phyloP scores from a whole-genome alignment of 2,329 filamentous ascomycete genomes.

The Hirsutella minnesotensis region DNA sequence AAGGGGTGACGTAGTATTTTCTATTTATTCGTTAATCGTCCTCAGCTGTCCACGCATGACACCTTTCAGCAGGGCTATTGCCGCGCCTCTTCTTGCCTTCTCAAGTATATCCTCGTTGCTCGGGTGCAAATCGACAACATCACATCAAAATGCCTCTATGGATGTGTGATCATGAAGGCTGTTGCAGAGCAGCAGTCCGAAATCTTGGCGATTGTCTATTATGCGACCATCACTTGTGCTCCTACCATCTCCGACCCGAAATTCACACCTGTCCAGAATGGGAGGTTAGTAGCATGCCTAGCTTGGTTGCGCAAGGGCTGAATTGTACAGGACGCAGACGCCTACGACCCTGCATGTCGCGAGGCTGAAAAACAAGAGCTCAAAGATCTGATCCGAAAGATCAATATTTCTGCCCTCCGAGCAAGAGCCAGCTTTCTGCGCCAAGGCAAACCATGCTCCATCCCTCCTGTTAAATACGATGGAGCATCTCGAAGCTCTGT shows the following conservation, averaged over 20 bases:
- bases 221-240: slow-evolving; percentile 26
- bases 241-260: slow-evolving; percentile 16
- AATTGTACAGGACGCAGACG: slow-evolving; percentile 19
- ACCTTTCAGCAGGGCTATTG: too few relatives aligned
- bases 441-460: slow-evolving; percentile 20
- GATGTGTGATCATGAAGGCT: slow-evolving; percentile 20
- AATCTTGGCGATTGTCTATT: slow-evolving; percentile 23
- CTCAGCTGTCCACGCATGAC: too few relatives aligned
- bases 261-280: slow-evolving; percentile 24
- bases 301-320: slow-evolving; percentile 4
- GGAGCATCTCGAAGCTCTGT: slow-evolving; percentile 19
- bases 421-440: slow-evolving; percentile 22
- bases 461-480: slow-evolving; percentile 24
- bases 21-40: too few relatives aligned
- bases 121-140: too few relatives aligned
- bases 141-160: slow-evolving; percentile 17
- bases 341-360: slow-evolving; percentile 19
- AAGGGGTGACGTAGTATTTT: too few relatives aligned
- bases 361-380: slow-evolving; percentile 23
- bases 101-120: too few relatives aligned
- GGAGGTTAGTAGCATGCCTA: slow-evolving; percentile 18
- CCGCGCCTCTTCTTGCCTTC: too few relatives aligned
- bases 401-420: slow-evolving; percentile 23
- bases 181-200: slow-evolving; percentile 20
- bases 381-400: slow-evolving; percentile 17